A percentile compares a stretch with the other conserved stretches of the same genome.
Conservation (phyloP, 495 filamentous ascomycete species). For the Xylaria longipes region DNA sequence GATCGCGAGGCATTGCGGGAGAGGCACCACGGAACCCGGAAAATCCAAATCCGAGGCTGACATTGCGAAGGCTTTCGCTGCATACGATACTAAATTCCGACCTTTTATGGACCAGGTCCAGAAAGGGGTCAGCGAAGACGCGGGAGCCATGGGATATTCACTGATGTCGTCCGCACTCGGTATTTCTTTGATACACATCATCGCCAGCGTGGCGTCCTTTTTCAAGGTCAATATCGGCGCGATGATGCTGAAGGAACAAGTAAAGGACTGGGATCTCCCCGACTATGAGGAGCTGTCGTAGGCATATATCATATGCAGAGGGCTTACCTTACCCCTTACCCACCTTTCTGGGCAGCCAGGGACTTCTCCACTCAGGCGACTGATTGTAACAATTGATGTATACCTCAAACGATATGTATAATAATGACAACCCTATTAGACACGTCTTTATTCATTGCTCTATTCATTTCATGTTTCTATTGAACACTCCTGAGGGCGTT, state of each 20-base stretch:
- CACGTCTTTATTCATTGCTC: neutral
- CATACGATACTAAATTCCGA: constrained; percentile 50
- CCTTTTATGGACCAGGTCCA: constrained; percentile 54
- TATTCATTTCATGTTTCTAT: neutral
- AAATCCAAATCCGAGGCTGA: neutral
- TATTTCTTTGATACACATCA: constrained; percentile 38
- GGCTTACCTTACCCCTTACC: neutral
- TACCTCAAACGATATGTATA: neutral
- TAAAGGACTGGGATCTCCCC: constrained; percentile 51
- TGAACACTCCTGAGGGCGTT: too few species aligned
- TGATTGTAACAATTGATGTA: neutral
- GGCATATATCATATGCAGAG: neutral
- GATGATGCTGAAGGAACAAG: constrained; percentile 41
- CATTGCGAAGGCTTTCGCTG: constrained; percentile 31
- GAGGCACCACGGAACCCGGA: neutral
- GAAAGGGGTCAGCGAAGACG: constrained; percentile 36
- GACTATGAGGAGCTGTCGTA: constrained; percentile 45
- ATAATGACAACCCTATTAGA: neutral
- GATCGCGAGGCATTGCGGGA: constrained; percentile 45
- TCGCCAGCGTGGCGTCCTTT: constrained; percentile 41
- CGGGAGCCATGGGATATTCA: constrained; percentile 17
- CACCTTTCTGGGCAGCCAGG: neutral
- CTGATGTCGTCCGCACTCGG: constrained; percentile 40
- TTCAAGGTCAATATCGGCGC: constrained; percentile 46
- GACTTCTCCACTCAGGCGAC: neutral